phyloP scores from a whole-genome alignment of 352 stramenopile species.

The Halophytophthora batemanensis region DNA sequence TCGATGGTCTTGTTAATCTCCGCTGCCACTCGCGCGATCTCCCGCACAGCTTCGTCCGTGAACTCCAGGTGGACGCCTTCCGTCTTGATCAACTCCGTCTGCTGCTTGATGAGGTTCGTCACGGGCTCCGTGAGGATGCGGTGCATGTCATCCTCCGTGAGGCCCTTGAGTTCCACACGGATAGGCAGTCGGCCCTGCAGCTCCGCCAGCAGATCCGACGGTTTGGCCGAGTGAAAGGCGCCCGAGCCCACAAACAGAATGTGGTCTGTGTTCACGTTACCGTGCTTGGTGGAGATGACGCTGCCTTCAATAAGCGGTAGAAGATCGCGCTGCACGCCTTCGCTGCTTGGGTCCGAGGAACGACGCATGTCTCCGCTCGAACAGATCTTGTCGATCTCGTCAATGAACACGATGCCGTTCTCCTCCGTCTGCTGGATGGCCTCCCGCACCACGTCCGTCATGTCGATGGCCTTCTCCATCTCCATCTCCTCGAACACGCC shows the following conservation, averaged over 20 bases:
- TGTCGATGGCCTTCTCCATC: slow-evolving; percentile 93
- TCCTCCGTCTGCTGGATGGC: slow-evolving; percentile 94
- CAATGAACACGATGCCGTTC: slow-evolving; percentile 99
- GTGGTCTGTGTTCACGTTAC: slow-evolving; percentile 99
- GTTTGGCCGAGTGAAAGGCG: slow-evolving; percentile 98
- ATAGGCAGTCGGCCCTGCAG: slow-evolving; percentile 98
- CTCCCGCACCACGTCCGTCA: slow-evolving; percentile 84
- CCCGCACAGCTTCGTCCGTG: slow-evolving; percentile 95
- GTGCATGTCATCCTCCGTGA: slow-evolving; percentile 99
- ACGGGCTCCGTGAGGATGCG: slow-evolving; percentile 99
- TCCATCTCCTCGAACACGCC: slow-evolving; percentile 95
- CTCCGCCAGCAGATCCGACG: slow-evolving; percentile 97
- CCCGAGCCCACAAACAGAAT: slow-evolving; percentile 98
- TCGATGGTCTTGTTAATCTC: slow-evolving; percentile 96
- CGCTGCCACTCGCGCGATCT: slow-evolving; percentile 95
- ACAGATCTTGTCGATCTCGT: slow-evolving; percentile 99
- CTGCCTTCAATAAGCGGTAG: slow-evolving; percentile 98
- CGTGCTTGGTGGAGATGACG: slow-evolving; percentile 98
- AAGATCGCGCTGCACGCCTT: slow-evolving; percentile 98
- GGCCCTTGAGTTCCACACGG: slow-evolving; percentile 97
- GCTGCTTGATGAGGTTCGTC: slow-evolving; percentile 97
- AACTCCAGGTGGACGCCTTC: slow-evolving; percentile 96
- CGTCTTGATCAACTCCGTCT: slow-evolving; percentile 96
- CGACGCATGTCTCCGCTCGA: slow-evolving; percentile 92
- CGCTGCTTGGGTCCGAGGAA: slow-evolving; percentile 94